These are phyloP conservation scores for Pythium pyrilobum DNA, from an alignment of 352 stramenopile species.

Conservation along the genomic window DNA sequence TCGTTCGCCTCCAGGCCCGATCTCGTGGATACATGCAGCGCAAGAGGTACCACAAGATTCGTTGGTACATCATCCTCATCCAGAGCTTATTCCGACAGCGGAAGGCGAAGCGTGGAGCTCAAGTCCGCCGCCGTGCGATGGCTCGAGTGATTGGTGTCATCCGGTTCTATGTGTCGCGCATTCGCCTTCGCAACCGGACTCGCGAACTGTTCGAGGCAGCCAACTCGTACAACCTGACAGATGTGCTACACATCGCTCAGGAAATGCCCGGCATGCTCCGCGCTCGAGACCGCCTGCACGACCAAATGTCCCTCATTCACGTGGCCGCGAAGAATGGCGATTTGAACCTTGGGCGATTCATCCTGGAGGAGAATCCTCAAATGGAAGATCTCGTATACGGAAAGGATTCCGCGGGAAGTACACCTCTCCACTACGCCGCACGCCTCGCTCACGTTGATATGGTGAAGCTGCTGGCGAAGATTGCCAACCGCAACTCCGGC, in stretches of 20 bases:
- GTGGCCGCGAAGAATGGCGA: slow-evolving; percentile 86
- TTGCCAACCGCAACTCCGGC: slow-evolving; percentile 78
- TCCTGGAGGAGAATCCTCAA: slow-evolving; percentile 74
- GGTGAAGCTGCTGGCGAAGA: slow-evolving; percentile 78
- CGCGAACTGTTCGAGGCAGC: slow-evolving; percentile 74
- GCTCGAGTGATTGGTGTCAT: slow-evolving; percentile 68
- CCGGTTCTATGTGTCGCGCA: slow-evolving; percentile 69
- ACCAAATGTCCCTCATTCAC: slow-evolving; percentile 87
- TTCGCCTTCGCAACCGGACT: slow-evolving; percentile 78
- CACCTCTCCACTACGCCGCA: slow-evolving; percentile 79
- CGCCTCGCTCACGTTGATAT: slow-evolving; percentile 79
- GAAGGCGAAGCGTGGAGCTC: slow-evolving; percentile 40
- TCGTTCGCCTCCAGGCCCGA: slow-evolving; percentile 66
- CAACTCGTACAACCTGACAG: slow-evolving; percentile 70
- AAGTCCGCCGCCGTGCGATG: slow-evolving; percentile 55
- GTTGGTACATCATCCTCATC: slow-evolving; percentile 54
- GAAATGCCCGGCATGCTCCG: slow-evolving; percentile 76
- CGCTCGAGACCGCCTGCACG: slow-evolving; percentile 63
- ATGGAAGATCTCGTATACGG: slow-evolving; percentile 85
- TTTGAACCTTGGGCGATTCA: slow-evolving; percentile 75
- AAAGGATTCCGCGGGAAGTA: slow-evolving; percentile 69
- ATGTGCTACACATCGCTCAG: slow-evolving; percentile 77
- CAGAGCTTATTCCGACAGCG: slow-evolving; percentile 73
- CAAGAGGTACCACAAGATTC: slow-evolving; percentile 46
- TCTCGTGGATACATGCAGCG: slow-evolving; percentile 57